Evolutionary conservation across 306 rosid genomes (phyloP), one percentile per base, ranked within the genome.

Genomic region (Oxytropis ochrocephala): DNA sequence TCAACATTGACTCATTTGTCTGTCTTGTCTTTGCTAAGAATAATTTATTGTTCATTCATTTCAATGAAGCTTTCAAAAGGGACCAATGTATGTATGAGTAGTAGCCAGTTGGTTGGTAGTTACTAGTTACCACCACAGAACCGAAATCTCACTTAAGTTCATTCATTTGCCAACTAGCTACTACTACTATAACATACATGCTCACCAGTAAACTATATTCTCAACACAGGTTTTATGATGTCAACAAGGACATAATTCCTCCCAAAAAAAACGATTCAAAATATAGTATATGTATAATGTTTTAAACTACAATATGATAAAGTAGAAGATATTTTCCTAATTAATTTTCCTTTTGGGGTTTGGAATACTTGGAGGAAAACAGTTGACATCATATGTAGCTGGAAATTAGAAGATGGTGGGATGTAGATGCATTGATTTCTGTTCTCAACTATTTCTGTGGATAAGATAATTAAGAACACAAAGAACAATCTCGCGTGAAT

Each of bases 331-430:
- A 1, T 62, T 3, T 27, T 53, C 48, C 44, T 56, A 49, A 55
- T 62, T 56, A 49, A 55, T 62, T 24, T 33, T 12, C 46, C 64
- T 16, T 19, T 13, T 14, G 68, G 75, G 61, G 62, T 58, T 50
- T 44, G 32, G 7, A 59, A 63, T 18, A 6, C 11, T 33, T 46
- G 67, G 47, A 49, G 56, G 70, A 47, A 67, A 57, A 51, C 69
- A 64, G 82, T 62, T 84, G 79, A 62, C 71, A 60, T 11, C 13
- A 27, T 39, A 51, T 36, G 46, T 59, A 71, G 88, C 81, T 84
- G 79, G 88, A 75, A 64, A 75, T 51, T 81, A 46, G 79, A 56
- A 77, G 82, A 46, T 59, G 44, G 77, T 36, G 18, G 3, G 13
- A 14, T 65, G 59, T 70, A 58, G 11, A 54, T 52, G 38, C 43